Evolutionary conservation across 1,284 basidiomycete genomes (phyloP).

Genomic region (Omphalotus olearius): DNA sequence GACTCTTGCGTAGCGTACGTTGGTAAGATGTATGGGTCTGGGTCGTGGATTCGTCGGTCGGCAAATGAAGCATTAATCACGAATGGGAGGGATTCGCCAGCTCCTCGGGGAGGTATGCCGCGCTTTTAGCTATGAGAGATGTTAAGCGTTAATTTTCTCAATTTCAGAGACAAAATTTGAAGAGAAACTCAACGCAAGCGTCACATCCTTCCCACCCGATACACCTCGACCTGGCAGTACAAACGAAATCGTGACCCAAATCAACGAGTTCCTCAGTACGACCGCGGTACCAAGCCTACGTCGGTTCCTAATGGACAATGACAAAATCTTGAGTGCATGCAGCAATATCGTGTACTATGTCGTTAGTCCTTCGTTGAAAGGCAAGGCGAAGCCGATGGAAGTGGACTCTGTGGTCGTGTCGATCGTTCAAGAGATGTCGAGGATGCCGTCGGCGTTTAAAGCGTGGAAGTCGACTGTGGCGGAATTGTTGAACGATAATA

Average conservation of each 20-base stretch:
- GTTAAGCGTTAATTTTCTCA: conserved; percentile 10
- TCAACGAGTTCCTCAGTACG: conserved; percentile 72
- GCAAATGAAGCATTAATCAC: conserved; percentile 51
- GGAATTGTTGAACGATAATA: conserved; percentile 82
- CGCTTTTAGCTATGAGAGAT: conserved; percentile 2
- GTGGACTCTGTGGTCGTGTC: conserved; percentile 62
- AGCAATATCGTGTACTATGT: conserved; percentile 86
- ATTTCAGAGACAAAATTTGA: conserved; percentile 41
- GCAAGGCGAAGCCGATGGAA: conserved; percentile 66
- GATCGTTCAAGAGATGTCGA: conserved; percentile 77
- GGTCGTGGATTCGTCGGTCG: conserved; percentile 74
- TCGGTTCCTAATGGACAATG: conserved; percentile 80
- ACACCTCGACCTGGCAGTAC: conserved; percentile 35
- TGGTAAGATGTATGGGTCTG: conserved; percentile 70
- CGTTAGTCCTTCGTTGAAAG: conserved; percentile 76
- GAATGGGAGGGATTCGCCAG: conserved; percentile 70
- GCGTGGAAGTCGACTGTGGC: conserved; percentile 80
- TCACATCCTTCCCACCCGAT: conserved; percentile 37
- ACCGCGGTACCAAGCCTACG: conserved; percentile 76
- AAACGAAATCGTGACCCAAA: conserved; percentile 54
- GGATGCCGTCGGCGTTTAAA: conserved; percentile 75
- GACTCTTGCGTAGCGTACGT: conserved; percentile 78
- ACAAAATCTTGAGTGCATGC: conserved; percentile 77
- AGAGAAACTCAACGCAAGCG: conserved; percentile 51
- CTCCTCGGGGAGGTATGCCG: conserved; percentile 43